Percentiles rank a stretch among this genome's conserved stretches.
phyloP scores from a whole-genome alignment of 2,329 filamentous ascomycete genomes.

The Fusarium mexicanum region DNA sequence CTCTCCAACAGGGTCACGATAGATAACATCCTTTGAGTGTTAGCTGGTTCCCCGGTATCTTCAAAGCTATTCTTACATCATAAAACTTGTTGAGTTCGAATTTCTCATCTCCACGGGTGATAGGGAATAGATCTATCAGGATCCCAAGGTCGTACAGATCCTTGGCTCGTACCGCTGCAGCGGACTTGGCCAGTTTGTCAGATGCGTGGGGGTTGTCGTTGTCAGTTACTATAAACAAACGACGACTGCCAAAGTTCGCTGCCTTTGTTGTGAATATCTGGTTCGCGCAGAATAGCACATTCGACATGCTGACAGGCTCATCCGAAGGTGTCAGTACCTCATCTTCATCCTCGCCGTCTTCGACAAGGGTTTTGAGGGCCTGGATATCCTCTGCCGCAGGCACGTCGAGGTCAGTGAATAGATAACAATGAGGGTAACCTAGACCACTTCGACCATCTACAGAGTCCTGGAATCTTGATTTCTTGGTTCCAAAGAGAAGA shows the following conservation, averaged over 20 bases:
- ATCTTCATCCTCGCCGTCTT: constrained; percentile 78
- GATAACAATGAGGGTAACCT: constrained; percentile 90
- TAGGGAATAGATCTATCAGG: constrained; percentile 91
- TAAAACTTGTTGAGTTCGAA: constrained; percentile 92
- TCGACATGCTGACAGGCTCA: constrained; percentile 81
- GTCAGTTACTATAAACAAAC: constrained; percentile 96
- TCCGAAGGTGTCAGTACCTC: constrained; percentile 75
- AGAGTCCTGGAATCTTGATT: constrained; percentile 80
- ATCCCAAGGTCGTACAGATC: constrained; percentile 95
- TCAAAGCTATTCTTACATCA: constrained; percentile 66
- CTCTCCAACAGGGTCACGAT: constrained; percentile 78
- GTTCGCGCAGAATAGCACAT: constrained; percentile 92
- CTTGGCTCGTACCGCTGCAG: constrained; percentile 87
- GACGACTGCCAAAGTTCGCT: constrained; percentile 89
- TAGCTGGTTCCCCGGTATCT: neutral
- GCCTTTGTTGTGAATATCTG: constrained; percentile 96
- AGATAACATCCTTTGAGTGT: constrained; percentile 80
- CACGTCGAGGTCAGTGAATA: constrained; percentile 87
- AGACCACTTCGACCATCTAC: constrained; percentile 67
- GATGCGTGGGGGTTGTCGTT: constrained; percentile 84
- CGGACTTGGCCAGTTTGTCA: constrained; percentile 77
- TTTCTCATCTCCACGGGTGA: constrained; percentile 72
- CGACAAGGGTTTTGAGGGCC: constrained; percentile 76
- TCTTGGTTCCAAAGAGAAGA: constrained; percentile 87
- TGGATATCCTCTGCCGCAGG: constrained; percentile 90